phyloP scores from a whole-genome alignment of 305 asterid genomes.

The Vinca major region DNA sequence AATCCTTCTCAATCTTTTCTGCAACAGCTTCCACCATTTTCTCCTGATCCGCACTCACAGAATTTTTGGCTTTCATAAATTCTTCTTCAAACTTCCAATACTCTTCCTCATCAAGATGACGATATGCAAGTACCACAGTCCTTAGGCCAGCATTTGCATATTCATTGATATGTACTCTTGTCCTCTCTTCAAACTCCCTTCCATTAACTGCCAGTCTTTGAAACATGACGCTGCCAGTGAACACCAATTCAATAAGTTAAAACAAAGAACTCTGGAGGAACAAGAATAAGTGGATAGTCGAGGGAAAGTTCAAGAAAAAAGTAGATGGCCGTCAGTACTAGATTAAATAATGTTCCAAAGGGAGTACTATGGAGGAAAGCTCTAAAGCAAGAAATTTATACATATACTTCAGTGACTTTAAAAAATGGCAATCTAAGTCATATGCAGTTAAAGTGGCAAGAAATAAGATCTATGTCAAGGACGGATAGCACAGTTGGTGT shows the following conservation, averaged over 20 bases:
- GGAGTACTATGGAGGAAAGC: neutral
- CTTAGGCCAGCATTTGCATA: slow-evolving; percentile 70
- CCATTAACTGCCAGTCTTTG: slow-evolving; percentile 53
- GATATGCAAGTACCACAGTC: slow-evolving; percentile 57
- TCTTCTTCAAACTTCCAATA: slow-evolving; percentile 36
- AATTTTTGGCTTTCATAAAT: slow-evolving; percentile 36
- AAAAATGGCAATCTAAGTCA: neutral
- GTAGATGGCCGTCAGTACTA: neutral
- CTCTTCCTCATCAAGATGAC: slow-evolving; percentile 29
- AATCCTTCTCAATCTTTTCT: slow-evolving; percentile 56
- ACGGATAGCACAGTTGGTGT: too few species aligned
- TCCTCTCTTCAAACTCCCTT: slow-evolving; percentile 49
- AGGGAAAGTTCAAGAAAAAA: neutral
- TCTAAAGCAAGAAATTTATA: neutral
- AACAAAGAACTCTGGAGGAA: neutral
- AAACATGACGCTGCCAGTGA: slow-evolving; percentile 40
- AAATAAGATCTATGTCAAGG: neutral
- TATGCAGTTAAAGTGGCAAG: neutral
- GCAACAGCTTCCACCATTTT: slow-evolving; percentile 46
- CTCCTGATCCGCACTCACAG: slow-evolving; percentile 47
- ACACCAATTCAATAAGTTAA: neutral
- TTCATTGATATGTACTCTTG: slow-evolving; percentile 43
- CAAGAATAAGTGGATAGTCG: neutral
- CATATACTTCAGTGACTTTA: neutral
- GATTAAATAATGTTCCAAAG: neutral